Evolutionary conservation across 2,329 filamentous ascomycete genomes (phyloP).

Genomic region (Fusarium coffeatum): DNA sequence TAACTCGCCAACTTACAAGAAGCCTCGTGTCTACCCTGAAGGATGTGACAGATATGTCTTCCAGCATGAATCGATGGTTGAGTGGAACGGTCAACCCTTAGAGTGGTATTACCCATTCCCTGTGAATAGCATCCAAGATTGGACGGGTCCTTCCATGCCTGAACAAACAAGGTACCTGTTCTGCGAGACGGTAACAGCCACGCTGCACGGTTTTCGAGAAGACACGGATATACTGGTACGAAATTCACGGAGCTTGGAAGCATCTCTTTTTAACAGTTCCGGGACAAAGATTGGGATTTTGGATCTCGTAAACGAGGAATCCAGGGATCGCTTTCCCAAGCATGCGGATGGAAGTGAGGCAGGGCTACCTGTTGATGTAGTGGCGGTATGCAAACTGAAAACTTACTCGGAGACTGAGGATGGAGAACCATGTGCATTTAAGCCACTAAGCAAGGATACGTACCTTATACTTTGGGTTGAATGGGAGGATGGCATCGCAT

Average conservation of each 20-base stretch:
- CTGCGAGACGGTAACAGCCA: not conserved
- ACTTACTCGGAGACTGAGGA: not conserved
- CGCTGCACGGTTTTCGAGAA: not conserved
- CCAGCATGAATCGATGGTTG: not conserved
- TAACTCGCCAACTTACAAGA: not conserved
- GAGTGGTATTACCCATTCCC: not conserved
- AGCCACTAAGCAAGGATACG: not conserved
- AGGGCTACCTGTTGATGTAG: not conserved
- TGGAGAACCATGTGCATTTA: too few species aligned
- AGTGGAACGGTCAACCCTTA: not conserved
- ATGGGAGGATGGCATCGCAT: not conserved
- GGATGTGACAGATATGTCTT: not conserved
- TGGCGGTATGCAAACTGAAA: not conserved
- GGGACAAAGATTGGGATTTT: not conserved
- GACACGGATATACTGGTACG: not conserved
- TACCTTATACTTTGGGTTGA: not conserved
- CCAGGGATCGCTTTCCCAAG: not conserved
- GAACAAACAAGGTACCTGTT: not conserved
- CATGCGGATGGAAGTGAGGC: not conserved
- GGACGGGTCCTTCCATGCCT: not conserved
- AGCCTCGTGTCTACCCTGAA: not conserved
- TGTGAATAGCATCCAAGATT: not conserved
- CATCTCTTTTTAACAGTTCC: not conserved
- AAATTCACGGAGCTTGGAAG: fast-evolving
- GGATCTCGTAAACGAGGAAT: not conserved